A percentile compares a stretch with the other conserved stretches of the same genome.
Conservation (phyloP, 2,329 filamentous ascomycete species). For the Cladophialophora psammophila region DNA sequence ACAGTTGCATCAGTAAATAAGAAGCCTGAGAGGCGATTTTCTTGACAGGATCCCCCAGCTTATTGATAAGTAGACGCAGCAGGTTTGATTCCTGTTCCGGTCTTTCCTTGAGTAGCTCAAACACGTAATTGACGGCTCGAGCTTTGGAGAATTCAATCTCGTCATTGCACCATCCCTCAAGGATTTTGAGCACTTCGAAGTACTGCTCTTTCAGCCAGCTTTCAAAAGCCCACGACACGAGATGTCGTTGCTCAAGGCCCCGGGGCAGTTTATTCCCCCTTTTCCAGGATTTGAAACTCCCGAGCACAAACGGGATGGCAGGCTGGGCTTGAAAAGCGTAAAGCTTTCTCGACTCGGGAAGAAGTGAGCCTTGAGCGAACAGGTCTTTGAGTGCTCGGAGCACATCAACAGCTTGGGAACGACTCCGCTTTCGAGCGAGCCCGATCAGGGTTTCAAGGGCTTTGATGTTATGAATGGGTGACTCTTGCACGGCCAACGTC, state of each 20-base stretch:
- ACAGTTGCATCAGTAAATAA: conserved; percentile 88
- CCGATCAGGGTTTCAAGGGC: conserved; percentile 83
- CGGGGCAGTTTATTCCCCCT: conserved; percentile 74
- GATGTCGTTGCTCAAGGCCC: conserved; percentile 74
- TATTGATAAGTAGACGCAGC: conserved; percentile 89
- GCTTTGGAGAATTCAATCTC: conserved; percentile 93
- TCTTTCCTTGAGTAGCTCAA: conserved; percentile 89
- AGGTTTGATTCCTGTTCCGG: conserved; percentile 97
- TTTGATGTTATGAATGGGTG: conserved; percentile 89
- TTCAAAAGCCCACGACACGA: conserved; percentile 90
- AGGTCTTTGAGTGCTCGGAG: conserved; percentile 93
- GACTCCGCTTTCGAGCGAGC: conserved; percentile 90
- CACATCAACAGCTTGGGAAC: conserved; percentile 91
- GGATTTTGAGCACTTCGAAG: conserved; percentile 88
- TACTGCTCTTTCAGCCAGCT: conserved; percentile 95
- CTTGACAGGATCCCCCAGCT: conserved; percentile 91
- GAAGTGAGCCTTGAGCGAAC: conserved; percentile 83
- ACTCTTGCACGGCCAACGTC: conserved; percentile 93
- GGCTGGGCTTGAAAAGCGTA: conserved; percentile 81
- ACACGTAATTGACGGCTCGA: conserved; percentile 88
- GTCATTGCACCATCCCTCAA: conserved; percentile 93
- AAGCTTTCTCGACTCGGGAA: conserved; percentile 83
- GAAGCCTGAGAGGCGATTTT: conserved; percentile 95
- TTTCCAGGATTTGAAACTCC: conserved; percentile 67
- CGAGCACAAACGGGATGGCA: conserved; percentile 68